Conservation (phyloP, 768 basidiomycete species). For the Leccinum broughii region DNA sequence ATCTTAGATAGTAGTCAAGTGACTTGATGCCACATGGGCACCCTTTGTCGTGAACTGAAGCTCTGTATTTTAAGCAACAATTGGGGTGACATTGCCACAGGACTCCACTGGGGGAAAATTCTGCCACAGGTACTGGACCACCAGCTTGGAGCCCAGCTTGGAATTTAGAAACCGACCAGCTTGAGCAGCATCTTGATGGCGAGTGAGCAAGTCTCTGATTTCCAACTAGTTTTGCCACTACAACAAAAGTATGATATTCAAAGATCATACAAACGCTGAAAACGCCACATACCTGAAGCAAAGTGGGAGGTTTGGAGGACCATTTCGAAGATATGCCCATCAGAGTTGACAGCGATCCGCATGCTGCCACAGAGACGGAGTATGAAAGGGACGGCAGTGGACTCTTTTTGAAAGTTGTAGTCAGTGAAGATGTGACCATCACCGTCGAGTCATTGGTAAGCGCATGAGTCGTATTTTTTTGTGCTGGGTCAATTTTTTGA, state of each 20-base stretch:
- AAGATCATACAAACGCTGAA: no score
- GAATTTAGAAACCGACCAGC: slow-evolving; percentile 69
- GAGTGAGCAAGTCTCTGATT: slow-evolving; percentile 88
- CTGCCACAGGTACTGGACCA: slow-evolving; percentile 84
- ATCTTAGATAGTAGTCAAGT: slow-evolving; percentile 84
- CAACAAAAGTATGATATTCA: slow-evolving; percentile 7
- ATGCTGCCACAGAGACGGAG: neutral
- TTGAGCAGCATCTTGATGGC: slow-evolving; percentile 92
- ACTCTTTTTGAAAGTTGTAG: neutral
- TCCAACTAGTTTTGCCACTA: slow-evolving; percentile 91
- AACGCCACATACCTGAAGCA: neutral
- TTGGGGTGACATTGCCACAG: slow-evolving; percentile 94
- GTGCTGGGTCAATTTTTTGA: no score
- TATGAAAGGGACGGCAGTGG: neutral
- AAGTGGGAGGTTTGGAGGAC: neutral
- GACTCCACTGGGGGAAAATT: slow-evolving; percentile 86
- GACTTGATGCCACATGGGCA: slow-evolving; percentile 89
- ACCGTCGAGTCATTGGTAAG: no score
- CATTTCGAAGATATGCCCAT: neutral
- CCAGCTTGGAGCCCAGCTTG: slow-evolving; percentile 79
- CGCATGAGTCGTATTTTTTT: no score
- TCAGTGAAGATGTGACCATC: no score
- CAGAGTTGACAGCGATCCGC: neutral
- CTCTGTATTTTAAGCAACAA: slow-evolving; percentile 97
- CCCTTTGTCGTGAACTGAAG: slow-evolving; percentile 92